These are phyloP conservation scores for Porpolomopsis calyptriformis DNA, from an alignment of 768 basidiomycete genomes.

Conservation along the genomic window DNA sequence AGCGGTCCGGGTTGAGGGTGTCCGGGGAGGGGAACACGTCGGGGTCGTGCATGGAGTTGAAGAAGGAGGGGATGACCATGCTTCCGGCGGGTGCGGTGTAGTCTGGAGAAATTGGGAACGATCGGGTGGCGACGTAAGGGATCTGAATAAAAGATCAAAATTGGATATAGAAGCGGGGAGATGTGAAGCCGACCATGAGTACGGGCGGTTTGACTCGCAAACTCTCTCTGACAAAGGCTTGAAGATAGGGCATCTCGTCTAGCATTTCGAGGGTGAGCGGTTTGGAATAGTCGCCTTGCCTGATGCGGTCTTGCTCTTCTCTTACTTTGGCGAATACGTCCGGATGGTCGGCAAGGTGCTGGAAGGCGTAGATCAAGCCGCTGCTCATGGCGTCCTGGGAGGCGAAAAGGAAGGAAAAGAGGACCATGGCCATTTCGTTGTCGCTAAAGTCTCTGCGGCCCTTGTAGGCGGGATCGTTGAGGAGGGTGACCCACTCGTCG, in stretches of 20 bases:
- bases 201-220: slow-evolving; percentile 89
- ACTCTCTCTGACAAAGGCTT: slow-evolving; percentile 89
- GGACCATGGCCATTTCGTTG: slow-evolving; percentile 92
- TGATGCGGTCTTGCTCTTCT: slow-evolving; percentile 79
- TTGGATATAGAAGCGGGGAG: not conserved
- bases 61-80: slow-evolving; percentile 94
- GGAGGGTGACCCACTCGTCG: slow-evolving; percentile 79
- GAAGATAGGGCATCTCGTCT: slow-evolving; percentile 87
- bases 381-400: slow-evolving; percentile 98
- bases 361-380: slow-evolving; percentile 91
- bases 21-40: slow-evolving; percentile 83
- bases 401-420: slow-evolving; percentile 94
- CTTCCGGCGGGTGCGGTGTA: slow-evolving; percentile 87
- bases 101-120: slow-evolving; percentile 85
- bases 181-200: slow-evolving; percentile 60
- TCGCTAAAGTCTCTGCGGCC: slow-evolving; percentile 83
- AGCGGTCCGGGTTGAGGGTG: slow-evolving; percentile 76
- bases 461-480: slow-evolving; percentile 59
- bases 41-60: slow-evolving; percentile 85
- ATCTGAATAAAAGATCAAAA: slow-evolving; percentile 39
- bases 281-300: slow-evolving; percentile 64
- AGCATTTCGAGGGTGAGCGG: slow-evolving; percentile 81
- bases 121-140: slow-evolving; percentile 81
- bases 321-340: slow-evolving; percentile 80
- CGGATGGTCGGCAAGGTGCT: slow-evolving; percentile 89